A percentile compares a stretch with the other conserved stretches of the same genome.
Evolutionary conservation across 2,329 filamentous ascomycete species (phyloP).

Genomic region (Colletotrichum liriopes): DNA sequence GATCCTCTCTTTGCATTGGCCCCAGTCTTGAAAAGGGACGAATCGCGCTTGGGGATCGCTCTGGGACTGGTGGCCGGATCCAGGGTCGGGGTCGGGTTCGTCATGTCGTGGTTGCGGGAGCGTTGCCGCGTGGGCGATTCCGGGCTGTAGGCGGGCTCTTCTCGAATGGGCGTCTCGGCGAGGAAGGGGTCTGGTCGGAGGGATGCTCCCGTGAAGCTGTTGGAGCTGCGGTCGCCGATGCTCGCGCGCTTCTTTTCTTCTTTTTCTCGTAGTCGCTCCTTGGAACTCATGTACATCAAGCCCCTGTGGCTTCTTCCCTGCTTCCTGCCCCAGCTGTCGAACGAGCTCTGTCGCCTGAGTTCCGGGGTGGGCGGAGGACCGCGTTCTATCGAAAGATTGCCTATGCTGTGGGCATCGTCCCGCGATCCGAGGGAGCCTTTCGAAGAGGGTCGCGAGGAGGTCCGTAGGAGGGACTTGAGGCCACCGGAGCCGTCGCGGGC

Average conservation of each 20-base stretch:
- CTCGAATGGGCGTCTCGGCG: slow-evolving; percentile 69
- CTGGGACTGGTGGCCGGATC: slow-evolving; percentile 61
- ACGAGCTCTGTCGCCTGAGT: slow-evolving; percentile 67
- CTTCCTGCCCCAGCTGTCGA: slow-evolving; percentile 76
- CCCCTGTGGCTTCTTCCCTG: slow-evolving; percentile 68
- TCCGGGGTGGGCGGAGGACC: slow-evolving; percentile 59
- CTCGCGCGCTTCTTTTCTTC: slow-evolving; percentile 75
- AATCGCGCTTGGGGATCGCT: slow-evolving; percentile 77
- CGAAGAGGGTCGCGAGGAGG: slow-evolving; percentile 72
- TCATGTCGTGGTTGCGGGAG: slow-evolving; percentile 45
- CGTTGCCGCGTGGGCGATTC: slow-evolving; percentile 46
- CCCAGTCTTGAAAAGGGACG: slow-evolving; percentile 74
- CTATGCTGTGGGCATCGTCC: slow-evolving; percentile 74
- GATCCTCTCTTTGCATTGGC: slow-evolving; percentile 68
- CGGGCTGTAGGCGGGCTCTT: slow-evolving; percentile 62
- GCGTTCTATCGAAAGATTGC: slow-evolving; percentile 75
- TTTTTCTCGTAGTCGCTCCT: slow-evolving; percentile 75
- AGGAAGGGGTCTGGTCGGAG: slow-evolving; percentile 64
- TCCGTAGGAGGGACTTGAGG: slow-evolving; percentile 73
- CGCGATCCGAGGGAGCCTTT: slow-evolving; percentile 69
- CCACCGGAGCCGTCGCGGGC: slow-evolving; percentile 65
- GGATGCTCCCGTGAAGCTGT: slow-evolving; percentile 55
- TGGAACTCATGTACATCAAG: slow-evolving; percentile 82
- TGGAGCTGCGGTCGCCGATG: slow-evolving; percentile 57
- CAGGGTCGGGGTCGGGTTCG: slow-evolving; percentile 44